Base-by-base conservation (phyloP, 148 eudicot species). In the Amaranthus cruentus region DNA sequence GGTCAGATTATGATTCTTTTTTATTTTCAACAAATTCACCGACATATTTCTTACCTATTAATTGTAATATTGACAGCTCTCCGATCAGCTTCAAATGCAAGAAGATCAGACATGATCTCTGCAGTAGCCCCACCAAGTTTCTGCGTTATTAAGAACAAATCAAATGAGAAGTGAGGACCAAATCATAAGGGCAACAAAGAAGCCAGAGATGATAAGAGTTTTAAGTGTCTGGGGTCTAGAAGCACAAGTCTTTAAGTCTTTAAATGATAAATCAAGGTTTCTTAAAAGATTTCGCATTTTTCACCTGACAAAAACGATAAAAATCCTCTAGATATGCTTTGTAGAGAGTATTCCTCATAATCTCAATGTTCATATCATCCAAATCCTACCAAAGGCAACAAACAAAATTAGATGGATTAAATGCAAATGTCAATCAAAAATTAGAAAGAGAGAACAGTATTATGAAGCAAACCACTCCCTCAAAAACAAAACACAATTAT, bases 311-410 rank as follows among this genome's bases (percentile, higher is more conserved):
- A 76, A 91, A 95, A 80, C 85, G 84, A 81, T 95, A 89, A 79
- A 95, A 95, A 77, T 95, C 98, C 78, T 95, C 98, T 47, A 95
- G 97, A 80, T 95, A 95, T 74, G 98, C 98, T 78, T 95, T 95
- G 84, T 95, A 95, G 12, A 95, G 89, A 50, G 98, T 91, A 78
- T 95, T 95, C 85, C 98, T 87, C 98, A 95, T 95, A 75, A 95
- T 95, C 78, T 95, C 98, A 73, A 95, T 95, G 89, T 95, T 95
- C 98, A 95, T 95, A 81, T 95, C 98, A 85, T 95, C 98, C 88
- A 95, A 84, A 80, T 95, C 98, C 98, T 95, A 78, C 56, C 71
- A 42, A 42, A 52, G 14, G 9, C 49, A 73, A 66, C 71, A 53
- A 49, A 67, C 67, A 18, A 70, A 38, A 68, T 58, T 38, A 48